Evolutionary conservation across 139 green algal species (phyloP).

Genomic region (Coelastrella sp.): DNA sequence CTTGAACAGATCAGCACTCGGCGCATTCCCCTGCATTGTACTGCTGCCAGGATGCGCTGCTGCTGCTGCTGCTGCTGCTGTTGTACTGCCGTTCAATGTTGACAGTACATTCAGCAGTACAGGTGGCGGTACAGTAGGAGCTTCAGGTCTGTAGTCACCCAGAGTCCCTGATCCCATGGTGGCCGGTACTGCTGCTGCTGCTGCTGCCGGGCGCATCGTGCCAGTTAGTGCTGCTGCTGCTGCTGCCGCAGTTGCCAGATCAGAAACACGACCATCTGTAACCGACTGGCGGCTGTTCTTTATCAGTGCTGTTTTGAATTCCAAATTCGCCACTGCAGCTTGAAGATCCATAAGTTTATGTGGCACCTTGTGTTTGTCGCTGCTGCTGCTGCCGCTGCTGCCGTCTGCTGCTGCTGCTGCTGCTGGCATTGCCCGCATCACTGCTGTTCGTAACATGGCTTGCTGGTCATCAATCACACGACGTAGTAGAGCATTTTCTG

Average conservation of each 20-base stretch:
- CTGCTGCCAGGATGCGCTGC: neutral
- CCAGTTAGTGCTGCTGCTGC: neutral
- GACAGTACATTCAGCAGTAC: neutral
- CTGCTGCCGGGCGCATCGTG: neutral
- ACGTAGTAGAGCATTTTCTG: slow-evolving; percentile 30
- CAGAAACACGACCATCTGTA: neutral
- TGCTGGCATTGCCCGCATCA: neutral
- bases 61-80: slow-evolving; percentile 29
- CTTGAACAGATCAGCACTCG: neutral
- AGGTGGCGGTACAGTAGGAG: neutral
- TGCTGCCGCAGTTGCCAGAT: slow-evolving; percentile 1
- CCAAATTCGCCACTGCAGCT: slow-evolving; percentile 1
- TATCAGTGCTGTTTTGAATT: slow-evolving; percentile 21
- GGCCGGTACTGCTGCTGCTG: neutral
- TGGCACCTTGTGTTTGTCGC: neutral
- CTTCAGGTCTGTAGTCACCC: neutral
- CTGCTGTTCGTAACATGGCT: slow-evolving; percentile 10
- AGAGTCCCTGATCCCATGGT: neutral
- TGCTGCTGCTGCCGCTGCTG: slow-evolving; percentile 28
- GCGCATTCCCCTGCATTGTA: neutral
- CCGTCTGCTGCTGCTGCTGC: slow-evolving; percentile 31
- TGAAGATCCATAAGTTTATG: slow-evolving; percentile 33
- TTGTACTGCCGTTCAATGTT: neutral
- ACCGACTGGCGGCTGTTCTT: neutral
- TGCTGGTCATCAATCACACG: slow-evolving; percentile 34